A percentile compares a stretch with the other conserved stretches of the same genome.
phyloP scores from a whole-genome alignment of 140 eudicot species.

The Oenanthe javanica region DNA sequence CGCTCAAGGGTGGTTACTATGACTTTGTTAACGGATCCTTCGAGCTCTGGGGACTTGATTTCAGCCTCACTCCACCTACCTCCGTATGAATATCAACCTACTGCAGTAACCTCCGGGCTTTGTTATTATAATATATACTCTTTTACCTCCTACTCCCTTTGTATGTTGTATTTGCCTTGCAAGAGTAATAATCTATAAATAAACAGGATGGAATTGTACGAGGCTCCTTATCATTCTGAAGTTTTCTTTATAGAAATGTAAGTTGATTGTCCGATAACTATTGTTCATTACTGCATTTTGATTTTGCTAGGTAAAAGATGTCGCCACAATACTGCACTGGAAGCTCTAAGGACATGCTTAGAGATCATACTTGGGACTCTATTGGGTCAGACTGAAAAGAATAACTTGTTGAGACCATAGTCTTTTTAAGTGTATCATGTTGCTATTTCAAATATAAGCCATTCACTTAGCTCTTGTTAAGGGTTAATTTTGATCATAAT shows the following conservation, averaged over 20 bases:
- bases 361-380: constrained; percentile 17
- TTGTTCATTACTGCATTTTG: constrained; percentile 21
- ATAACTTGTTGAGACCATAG: not conserved
- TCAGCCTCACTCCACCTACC: constrained; percentile 52
- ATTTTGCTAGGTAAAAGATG: constrained; percentile 94
- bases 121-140: too few relatives aligned
- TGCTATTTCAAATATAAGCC: constrained; percentile 4
- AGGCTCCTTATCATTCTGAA: not conserved
- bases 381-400: constrained; percentile 8
- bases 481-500: constrained; percentile 4
- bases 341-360: constrained; percentile 50
- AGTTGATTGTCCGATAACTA: not conserved
- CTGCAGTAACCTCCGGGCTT: constrained; percentile 7
- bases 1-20: constrained; percentile 81
- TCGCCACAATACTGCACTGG: constrained; percentile 97
- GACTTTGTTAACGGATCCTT: constrained; percentile 79
- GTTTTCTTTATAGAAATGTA: not conserved
- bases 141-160: constrained; percentile 13
- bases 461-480: constrained; percentile 5
- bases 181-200: constrained; percentile 9
- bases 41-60: constrained; percentile 89
- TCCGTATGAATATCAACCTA: constrained; percentile 40
- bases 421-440: not conserved
- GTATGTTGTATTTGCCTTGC: constrained; percentile 19
- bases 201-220: constrained; percentile 10